Evolutionary conservation across 1,139 yeast genomes (phyloP).

Genomic region (Blastobotrys persicus): DNA sequence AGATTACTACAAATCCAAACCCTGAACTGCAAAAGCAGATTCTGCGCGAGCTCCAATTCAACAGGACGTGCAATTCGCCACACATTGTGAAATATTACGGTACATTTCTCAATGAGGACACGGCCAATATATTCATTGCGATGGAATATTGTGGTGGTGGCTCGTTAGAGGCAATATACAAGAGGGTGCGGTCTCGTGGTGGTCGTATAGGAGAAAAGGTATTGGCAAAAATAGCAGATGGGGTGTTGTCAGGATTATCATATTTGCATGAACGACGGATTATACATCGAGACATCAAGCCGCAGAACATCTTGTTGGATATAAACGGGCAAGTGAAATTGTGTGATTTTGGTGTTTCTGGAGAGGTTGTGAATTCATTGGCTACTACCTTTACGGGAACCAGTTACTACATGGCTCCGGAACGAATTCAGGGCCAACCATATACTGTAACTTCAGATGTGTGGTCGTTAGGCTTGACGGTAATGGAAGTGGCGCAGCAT

Average conservation of each 20-base stretch:
- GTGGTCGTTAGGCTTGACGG: slow-evolving; percentile 91
- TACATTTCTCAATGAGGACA: slow-evolving; percentile 73
- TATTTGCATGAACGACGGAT: slow-evolving; percentile 84
- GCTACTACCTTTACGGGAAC: slow-evolving; percentile 98
- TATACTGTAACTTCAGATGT: slow-evolving; percentile 93
- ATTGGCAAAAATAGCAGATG: slow-evolving; percentile 82
- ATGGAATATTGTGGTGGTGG: slow-evolving; percentile 98
- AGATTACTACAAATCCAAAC: slow-evolving; percentile 75
- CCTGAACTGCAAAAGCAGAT: slow-evolving; percentile 80
- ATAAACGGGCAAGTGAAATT: slow-evolving; percentile 76
- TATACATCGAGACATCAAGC: slow-evolving; percentile 87
- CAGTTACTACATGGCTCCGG: slow-evolving; percentile 98
- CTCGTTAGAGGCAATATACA: slow-evolving; percentile 87
- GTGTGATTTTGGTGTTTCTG: slow-evolving; percentile 98
- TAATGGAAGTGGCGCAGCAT: slow-evolving; percentile 89
- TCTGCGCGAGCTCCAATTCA: slow-evolving; percentile 83
- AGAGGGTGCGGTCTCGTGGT: slow-evolving; percentile 57
- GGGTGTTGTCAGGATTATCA: slow-evolving; percentile 77
- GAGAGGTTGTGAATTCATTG: slow-evolving; percentile 89
- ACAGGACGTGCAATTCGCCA: slow-evolving; percentile 75
- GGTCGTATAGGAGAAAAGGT: slow-evolving; percentile 92
- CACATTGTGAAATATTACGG: slow-evolving; percentile 91
- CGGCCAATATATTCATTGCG: slow-evolving; percentile 79
- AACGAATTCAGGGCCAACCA: slow-evolving; percentile 90
- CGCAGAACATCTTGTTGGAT: slow-evolving; percentile 82